Percentiles rank a stretch among this genome's conserved stretches.
Evolutionary conservation across 2,329 filamentous ascomycete species (phyloP).

Genomic region (Colletotrichum melonis): DNA sequence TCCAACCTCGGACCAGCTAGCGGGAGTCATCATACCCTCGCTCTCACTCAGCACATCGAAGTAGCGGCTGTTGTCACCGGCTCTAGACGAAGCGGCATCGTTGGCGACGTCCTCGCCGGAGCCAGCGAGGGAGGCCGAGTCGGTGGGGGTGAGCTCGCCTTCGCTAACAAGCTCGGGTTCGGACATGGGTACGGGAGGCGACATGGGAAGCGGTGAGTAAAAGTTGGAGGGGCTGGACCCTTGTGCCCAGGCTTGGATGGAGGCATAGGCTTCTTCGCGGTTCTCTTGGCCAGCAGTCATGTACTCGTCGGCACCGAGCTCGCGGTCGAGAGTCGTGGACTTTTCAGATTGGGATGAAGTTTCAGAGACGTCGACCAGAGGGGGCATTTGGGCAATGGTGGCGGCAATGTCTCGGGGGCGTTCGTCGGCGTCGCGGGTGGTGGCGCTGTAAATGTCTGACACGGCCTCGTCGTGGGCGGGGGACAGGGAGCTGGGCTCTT

Average conservation of each 20-base stretch:
- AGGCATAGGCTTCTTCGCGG: conserved; percentile 62
- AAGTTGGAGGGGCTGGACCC: conserved; percentile 61
- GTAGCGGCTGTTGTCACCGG: conserved; percentile 51
- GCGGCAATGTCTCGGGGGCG: conserved; percentile 34
- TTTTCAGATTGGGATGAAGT: conserved; percentile 23
- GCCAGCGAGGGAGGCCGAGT: conserved; percentile 66
- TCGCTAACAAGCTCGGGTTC: conserved; percentile 64
- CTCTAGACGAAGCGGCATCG: conserved; percentile 52
- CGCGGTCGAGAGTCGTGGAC: conserved; percentile 39
- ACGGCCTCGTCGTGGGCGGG: conserved; percentile 59
- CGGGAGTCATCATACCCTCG: conserved; percentile 68
- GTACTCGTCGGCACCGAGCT: conserved; percentile 59
- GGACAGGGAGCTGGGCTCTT: conserved; percentile 52
- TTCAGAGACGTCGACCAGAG: conserved; percentile 47
- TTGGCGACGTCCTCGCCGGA: conserved; percentile 61
- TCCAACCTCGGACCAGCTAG: conserved; percentile 74
- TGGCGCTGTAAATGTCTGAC: conserved; percentile 69
- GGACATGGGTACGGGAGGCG: conserved; percentile 60
- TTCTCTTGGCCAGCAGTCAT: conserved; percentile 64
- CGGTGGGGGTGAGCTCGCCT: conserved; percentile 68
- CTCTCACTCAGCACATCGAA: conserved; percentile 71
- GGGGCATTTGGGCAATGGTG: conserved; percentile 40
- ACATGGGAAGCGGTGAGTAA: conserved; percentile 70
- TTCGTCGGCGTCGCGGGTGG: conserved; percentile 53
- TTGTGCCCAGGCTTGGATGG: conserved; percentile 74